phyloP scores from a whole-genome alignment of 73 alveolate genomes.

The Breviolum minutum region DNA sequence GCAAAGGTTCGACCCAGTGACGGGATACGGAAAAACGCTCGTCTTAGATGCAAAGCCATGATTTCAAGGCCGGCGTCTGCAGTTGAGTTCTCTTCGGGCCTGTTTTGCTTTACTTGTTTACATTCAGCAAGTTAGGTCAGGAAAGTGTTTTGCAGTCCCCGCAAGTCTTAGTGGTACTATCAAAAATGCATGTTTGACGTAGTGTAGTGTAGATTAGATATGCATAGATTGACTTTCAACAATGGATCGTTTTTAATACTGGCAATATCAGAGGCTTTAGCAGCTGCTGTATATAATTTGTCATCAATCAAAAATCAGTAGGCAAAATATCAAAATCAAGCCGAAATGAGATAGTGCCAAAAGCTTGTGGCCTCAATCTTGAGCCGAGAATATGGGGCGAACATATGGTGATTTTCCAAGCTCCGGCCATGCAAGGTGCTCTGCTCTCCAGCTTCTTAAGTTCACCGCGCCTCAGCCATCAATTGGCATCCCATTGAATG shows the following conservation, averaged over 20 bases:
- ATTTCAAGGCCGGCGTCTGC: too few species aligned
- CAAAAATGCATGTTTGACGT: too few species aligned
- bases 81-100: not conserved
- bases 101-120: too few species aligned
- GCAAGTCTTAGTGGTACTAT: too few species aligned
- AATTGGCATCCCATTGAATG: slow-evolving; percentile 93
- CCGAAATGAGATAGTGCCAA: not conserved
- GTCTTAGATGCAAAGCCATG: not conserved
- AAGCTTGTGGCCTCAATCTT: not conserved
- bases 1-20: not conserved
- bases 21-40: not conserved
- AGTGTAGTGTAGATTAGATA: too few species aligned
- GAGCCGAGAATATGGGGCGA: not conserved
- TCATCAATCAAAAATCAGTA: too few species aligned
- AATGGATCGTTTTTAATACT: not conserved
- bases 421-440: not conserved
- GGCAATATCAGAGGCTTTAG: not conserved
- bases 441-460: not conserved
- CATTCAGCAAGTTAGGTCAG: too few species aligned
- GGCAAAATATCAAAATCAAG: too few species aligned
- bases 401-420: not conserved
- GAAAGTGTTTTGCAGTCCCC: too few species aligned
- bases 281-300: too few species aligned
- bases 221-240: not conserved
- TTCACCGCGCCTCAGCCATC: slow-evolving; percentile 53